Evolutionary conservation across 1,139 yeast species (phyloP), one percentile per base, ranked within the genome.

Genomic region (Pneumocystis oryctolagi): DNA sequence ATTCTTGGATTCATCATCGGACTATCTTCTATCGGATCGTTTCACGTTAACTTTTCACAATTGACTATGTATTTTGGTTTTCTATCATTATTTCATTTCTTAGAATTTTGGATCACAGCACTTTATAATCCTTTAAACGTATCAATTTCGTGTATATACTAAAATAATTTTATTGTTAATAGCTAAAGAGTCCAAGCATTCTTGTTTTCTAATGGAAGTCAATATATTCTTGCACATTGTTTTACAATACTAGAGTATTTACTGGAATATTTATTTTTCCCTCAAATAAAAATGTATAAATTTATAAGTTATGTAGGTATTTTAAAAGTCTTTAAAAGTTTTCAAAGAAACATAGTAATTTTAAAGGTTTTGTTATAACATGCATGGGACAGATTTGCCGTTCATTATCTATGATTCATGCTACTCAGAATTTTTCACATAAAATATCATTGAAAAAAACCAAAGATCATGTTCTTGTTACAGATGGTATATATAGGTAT

Each of bases 371-470:
- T 0, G 31, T 69, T 0, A 39, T 84, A 4, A 71, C 82, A 0
- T 31, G 81, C 0, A 60, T 73, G 1, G 97, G 97, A 0, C 98
- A 92, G 70, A 18, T 70, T 0, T 70, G 82, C 3, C 78, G 98
- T 62, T 79, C 92, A 0, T 64, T 78, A 59, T 92, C 97, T 2
- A 92, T 92, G 97, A 79, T 81, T 66, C 87, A 92, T 0, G 97
- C 97, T 0, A 85, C 88, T 0, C 80, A 80, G 63, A 87, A 94
- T n/a, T 94, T 92, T 74, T 86, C 89, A 63, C 98, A 94, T 73
- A 75, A 84, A 60, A 80, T 94, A 1, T 89, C 84, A 63, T 73
- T 80, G 4, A 71, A 75, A 35, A 84, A 79, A 64, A 73, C 76
- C 39, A 70, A 74, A 0, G 79, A 80, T 62, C 98, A 92, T 71